Conservation (phyloP, 352 stramenopile genomes). For the Pythium sp. region DNA sequence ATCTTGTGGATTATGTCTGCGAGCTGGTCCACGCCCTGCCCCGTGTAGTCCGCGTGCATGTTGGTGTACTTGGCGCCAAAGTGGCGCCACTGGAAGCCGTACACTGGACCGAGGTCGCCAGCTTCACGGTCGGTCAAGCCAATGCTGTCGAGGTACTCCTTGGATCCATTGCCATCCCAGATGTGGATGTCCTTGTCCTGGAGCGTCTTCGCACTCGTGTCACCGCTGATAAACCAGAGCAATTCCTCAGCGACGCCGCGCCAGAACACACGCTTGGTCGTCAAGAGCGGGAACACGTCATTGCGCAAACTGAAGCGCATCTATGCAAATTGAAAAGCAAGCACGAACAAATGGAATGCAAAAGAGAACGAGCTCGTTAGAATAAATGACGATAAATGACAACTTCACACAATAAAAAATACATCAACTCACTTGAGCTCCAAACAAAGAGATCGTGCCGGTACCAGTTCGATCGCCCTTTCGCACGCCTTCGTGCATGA, state of each 20-base stretch:
- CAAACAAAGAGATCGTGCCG: slow-evolving; percentile 98
- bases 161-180: slow-evolving; percentile 99
- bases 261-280: slow-evolving; percentile 99
- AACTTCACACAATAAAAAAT: too few relatives aligned
- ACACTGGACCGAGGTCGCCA: slow-evolving; percentile 96
- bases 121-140: slow-evolving; percentile 94
- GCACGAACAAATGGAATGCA: not conserved
- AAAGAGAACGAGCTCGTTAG: slow-evolving; percentile 3
- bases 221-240: slow-evolving; percentile 98
- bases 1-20: slow-evolving; percentile 98
- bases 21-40: slow-evolving; percentile 98
- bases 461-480: slow-evolving; percentile 98
- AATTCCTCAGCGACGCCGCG: slow-evolving; percentile 98
- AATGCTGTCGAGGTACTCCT: slow-evolving; percentile 92
- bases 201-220: slow-evolving; percentile 95
- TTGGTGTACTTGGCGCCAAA: slow-evolving; percentile 98
- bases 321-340: slow-evolving; percentile 15
- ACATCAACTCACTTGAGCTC: slow-evolving; percentile 86
- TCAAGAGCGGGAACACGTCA: slow-evolving; percentile 96
- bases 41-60: slow-evolving; percentile 98
- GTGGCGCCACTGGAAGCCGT: slow-evolving; percentile 99
- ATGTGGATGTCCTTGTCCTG: slow-evolving; percentile 99
- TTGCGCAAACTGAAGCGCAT: slow-evolving; percentile 95
- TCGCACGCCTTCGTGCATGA: slow-evolving; percentile 91
- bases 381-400: not conserved